These are phyloP conservation scores for Rosa chinensis DNA, from an alignment of 306 rosid genomes.

Conservation along the genomic window DNA sequence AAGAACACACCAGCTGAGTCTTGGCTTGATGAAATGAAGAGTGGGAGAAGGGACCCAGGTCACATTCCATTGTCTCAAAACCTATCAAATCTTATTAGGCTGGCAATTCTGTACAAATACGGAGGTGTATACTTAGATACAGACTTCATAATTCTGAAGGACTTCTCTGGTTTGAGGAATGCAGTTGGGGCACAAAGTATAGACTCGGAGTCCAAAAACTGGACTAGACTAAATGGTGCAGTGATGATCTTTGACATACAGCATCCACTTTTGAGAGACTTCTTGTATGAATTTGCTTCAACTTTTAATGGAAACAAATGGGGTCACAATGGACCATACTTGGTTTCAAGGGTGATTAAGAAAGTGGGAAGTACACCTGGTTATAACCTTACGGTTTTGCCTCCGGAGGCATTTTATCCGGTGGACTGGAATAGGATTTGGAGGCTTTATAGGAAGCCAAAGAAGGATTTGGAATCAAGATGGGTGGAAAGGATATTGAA, in stretches of 20 bases:
- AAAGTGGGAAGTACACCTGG: not conserved
- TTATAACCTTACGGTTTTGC: not conserved
- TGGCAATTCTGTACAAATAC: not conserved
- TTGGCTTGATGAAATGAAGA: constrained; percentile 39
- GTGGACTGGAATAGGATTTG: not conserved
- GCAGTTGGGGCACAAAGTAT: not conserved
- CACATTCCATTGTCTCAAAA: constrained; percentile 55
- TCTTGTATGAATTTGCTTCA: not conserved
- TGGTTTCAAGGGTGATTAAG: not conserved
- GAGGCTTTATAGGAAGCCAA: not conserved
- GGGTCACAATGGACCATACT: not conserved
- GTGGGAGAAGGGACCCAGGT: constrained; percentile 57
- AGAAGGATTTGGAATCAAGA: not conserved
- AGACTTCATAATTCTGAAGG: not conserved
- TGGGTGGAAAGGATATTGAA: not conserved
- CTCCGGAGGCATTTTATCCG: not conserved
- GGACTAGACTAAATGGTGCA: not conserved
- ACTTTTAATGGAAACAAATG: constrained; percentile 13
- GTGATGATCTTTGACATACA: not conserved
- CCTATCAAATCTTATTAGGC: constrained; percentile 39
- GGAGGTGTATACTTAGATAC: not conserved
- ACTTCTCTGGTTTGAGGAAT: not conserved
- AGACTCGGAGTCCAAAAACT: not conserved
- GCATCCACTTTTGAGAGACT: not conserved
- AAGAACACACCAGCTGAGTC: constrained; percentile 38